Evolutionary conservation across 176 grass and related monocot species (phyloP).

Genomic region (Eragrostis curvula): DNA sequence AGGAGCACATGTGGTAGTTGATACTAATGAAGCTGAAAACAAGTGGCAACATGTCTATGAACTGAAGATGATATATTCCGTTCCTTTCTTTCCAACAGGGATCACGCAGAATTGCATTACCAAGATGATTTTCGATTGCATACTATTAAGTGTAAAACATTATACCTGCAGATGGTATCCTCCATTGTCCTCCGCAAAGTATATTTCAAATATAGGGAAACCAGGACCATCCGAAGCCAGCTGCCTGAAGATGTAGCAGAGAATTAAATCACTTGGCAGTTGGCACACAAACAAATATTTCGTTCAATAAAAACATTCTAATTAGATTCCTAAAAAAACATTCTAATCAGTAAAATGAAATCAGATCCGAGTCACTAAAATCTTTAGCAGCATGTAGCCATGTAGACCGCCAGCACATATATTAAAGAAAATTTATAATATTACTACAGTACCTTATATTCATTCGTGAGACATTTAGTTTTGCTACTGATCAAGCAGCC

Average conservation of each 20-base stretch:
- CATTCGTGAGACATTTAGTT: background rate
- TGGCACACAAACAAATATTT: conserved; percentile 13
- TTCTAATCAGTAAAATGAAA: conserved; percentile 11
- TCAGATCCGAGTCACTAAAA: background rate
- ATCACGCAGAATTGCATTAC: background rate
- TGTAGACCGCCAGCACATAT: background rate
- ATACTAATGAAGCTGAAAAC: conserved; percentile 31
- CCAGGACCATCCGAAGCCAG: conserved; percentile 70
- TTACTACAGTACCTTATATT: background rate
- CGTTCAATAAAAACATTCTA: background rate
- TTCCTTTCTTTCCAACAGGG: background rate
- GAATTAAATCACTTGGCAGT: conserved; percentile 10
- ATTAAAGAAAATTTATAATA: conserved; percentile 15
- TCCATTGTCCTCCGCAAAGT: conserved; percentile 70
- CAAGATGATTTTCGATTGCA: conserved; percentile 27
- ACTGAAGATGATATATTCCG: conserved; percentile 1
- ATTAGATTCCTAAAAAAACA: no score
- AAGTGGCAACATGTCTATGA: background rate
- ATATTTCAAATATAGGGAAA: conserved; percentile 91
- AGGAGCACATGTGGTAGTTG: conserved; percentile 18
- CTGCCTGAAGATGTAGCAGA: conserved; percentile 55
- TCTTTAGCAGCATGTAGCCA: conserved; percentile 17
- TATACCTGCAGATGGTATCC: conserved; percentile 78
- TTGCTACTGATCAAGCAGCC: conserved; percentile 15
- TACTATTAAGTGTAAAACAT: conserved; percentile 8